Evolutionary conservation across 148 eudicot species (phyloP), one percentile per base, ranked within the genome.

Genomic region (Amaranthus hypochondriacus): DNA sequence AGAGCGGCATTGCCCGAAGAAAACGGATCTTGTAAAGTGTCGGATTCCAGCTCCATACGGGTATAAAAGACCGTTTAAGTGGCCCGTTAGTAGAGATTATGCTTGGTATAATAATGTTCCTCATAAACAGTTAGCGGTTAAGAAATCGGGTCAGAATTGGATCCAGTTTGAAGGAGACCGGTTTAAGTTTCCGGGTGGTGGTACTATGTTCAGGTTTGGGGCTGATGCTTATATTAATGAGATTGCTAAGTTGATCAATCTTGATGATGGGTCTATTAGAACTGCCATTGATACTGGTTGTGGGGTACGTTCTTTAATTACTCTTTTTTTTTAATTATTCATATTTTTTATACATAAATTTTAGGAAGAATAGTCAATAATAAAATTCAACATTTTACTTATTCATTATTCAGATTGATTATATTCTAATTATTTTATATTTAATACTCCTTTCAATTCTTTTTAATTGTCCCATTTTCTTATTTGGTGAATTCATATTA

Each of bases 241-340:
- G 52, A 84, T 91, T 52, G 93, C 83, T 0, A 82, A 83, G 53
- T 66, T 91, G 80, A 87, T 91, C 58, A 78, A 84, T 57, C 83
- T 91, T 21, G 67, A 58, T 4, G 88, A 86, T 63, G 92, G 97
- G 10, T 86, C 93, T 5, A 82, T 91, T 59, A 73, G 97, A 67
- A 91, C 97, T 47, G 93, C 97, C 77, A 83, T 91, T 79, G 97
- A 91, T 80, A 91, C 97, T 9, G 97, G 97, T 13, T 91, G 97
- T 74, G 97, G 97, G 89, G 97, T 91, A 85, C 72, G 84, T 64
- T 59, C 6, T 11, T 48, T 11, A 11, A 9, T 28, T 28, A 28
- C 7, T 7, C 4, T 21, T 6, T 59, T 59, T 59, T 59, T 15
- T 56, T 9, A 7, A 2, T 1, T 42, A 4, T 58, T 3, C 4